Conservation (phyloP, 2,329 filamentous ascomycete genomes). For the Diaporthe citrichinensis region DNA sequence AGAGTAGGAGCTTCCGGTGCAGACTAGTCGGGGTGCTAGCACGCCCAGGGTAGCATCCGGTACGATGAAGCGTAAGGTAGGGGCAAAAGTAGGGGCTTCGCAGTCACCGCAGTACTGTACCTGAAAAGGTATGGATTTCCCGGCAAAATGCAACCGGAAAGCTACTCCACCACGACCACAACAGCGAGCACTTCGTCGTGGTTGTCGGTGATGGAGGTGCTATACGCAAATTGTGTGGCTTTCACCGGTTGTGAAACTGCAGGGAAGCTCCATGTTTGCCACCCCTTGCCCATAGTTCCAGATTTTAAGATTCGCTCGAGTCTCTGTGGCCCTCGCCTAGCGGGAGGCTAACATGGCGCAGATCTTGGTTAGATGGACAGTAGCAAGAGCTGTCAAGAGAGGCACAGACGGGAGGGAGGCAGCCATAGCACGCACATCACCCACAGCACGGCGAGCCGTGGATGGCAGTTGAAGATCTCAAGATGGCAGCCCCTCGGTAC, state of each 20-base stretch:
- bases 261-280: neutral
- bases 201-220: neutral
- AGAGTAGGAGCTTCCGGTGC: neutral
- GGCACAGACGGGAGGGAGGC: conserved; percentile 30
- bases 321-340: neutral
- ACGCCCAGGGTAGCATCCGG: conserved; percentile 22
- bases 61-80: conserved; percentile 22
- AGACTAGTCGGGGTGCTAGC: conserved; percentile 11
- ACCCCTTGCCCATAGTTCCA: neutral
- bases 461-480: neutral
- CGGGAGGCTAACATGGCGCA: conserved; percentile 8
- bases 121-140: conserved; percentile 25
- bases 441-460: neutral
- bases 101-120: conserved; percentile 17
- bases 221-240: conserved; percentile 25
- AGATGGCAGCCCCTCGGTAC: conserved; percentile 19
- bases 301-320: conserved; percentile 23
- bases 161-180: neutral
- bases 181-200: too few species aligned
- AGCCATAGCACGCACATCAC: neutral
- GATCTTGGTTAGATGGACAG: neutral
- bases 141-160: conserved; percentile 17
- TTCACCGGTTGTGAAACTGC: conserved; percentile 14
- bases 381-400: conserved; percentile 18
- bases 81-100: conserved; percentile 7